Evolutionary conservation across 805 yeast genomes (phyloP).

Genomic region (Wickerhamomyces alni): DNA sequence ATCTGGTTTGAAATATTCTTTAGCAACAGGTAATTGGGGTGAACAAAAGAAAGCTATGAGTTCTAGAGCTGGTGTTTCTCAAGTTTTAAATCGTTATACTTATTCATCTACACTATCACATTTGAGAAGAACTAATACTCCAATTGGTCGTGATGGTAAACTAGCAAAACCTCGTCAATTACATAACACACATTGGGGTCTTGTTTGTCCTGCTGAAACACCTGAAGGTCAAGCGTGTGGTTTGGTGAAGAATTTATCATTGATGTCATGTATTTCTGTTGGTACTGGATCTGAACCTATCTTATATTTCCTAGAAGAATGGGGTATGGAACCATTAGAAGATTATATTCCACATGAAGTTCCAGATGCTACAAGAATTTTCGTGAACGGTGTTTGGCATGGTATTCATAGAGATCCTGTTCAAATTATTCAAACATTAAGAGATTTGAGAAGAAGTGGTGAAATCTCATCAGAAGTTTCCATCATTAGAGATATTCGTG

Average conservation of each 20-base stretch:
- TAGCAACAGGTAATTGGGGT: slow-evolving; percentile 99
- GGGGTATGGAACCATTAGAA: slow-evolving; percentile 99
- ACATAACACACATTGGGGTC: slow-evolving; percentile 99
- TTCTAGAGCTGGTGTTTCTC: slow-evolving; percentile 98
- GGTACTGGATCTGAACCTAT: slow-evolving; percentile 97
- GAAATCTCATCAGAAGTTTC: slow-evolving; percentile 96
- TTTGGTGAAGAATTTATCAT: slow-evolving; percentile 88
- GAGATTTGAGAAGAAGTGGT: slow-evolving; percentile 88
- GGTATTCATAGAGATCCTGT: slow-evolving; percentile 98
- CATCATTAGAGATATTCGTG: slow-evolving; percentile 93
- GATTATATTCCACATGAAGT: slow-evolving; percentile 91
- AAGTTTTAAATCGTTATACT: slow-evolving; percentile 95
- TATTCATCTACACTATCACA: slow-evolving; percentile 98
- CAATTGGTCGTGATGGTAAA: slow-evolving; percentile 99
- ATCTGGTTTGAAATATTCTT: slow-evolving; percentile 92
- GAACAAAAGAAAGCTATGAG: slow-evolving; percentile 99
- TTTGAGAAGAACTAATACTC: slow-evolving; percentile 97
- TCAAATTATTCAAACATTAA: slow-evolving; percentile 84
- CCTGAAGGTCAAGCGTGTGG: slow-evolving; percentile 99
- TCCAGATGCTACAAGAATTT: slow-evolving; percentile 87
- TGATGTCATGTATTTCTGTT: slow-evolving; percentile 97
- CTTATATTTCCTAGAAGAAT: slow-evolving; percentile 87
- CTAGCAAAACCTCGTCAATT: slow-evolving; percentile 98
- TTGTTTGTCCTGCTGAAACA: slow-evolving; percentile 99
- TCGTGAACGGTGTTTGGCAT: slow-evolving; percentile 98